phyloP scores from a whole-genome alignment of 2,329 filamentous ascomycete genomes.

The Dactylellina sp. region DNA sequence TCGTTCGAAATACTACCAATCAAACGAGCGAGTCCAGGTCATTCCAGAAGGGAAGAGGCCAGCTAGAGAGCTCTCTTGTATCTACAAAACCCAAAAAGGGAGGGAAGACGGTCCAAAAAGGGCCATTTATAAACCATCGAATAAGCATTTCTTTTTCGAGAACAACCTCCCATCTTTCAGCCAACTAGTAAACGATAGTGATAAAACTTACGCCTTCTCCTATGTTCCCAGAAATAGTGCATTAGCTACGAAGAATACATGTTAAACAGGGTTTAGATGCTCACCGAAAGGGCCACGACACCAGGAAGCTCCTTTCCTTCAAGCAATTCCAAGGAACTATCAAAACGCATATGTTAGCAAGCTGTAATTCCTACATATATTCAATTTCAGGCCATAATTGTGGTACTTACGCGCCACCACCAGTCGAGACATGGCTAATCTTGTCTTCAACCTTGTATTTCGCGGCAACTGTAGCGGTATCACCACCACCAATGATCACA shows the following conservation, averaged over 20 bases:
- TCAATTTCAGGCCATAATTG: too few species aligned
- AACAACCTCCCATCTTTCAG: not conserved
- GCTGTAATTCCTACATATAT: too few species aligned
- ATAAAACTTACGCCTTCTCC: constrained; percentile 47
- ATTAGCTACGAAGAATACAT: constrained; percentile 1
- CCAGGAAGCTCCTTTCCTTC: constrained; percentile 98
- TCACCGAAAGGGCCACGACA: constrained; percentile 83
- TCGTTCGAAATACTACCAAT: not conserved
- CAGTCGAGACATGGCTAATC: constrained; percentile 97
- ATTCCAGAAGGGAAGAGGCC: constrained; percentile 6
- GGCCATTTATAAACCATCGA: constrained; percentile 2
- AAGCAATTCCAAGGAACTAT: constrained; percentile 83
- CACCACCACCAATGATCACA: constrained; percentile 97
- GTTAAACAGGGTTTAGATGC: constrained; percentile 7
- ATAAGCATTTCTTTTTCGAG: constrained; percentile 17
- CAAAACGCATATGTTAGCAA: too few species aligned
- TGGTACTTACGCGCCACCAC: constrained; percentile 78
- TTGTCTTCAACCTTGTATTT: constrained; percentile 97
- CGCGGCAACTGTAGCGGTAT: constrained; percentile 96
- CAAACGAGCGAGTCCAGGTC: constrained; percentile 10
- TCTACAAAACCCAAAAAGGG: constrained; percentile 40
- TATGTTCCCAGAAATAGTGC: constrained; percentile 5
- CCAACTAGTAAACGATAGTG: constrained; percentile 2
- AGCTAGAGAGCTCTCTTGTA: constrained; percentile 47
- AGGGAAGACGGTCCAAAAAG: constrained; percentile 4